These are phyloP conservation scores for Cutaneotrichosporon spelunceum DNA, from an alignment of 1,284 basidiomycete genomes.

Conservation along the genomic window DNA sequence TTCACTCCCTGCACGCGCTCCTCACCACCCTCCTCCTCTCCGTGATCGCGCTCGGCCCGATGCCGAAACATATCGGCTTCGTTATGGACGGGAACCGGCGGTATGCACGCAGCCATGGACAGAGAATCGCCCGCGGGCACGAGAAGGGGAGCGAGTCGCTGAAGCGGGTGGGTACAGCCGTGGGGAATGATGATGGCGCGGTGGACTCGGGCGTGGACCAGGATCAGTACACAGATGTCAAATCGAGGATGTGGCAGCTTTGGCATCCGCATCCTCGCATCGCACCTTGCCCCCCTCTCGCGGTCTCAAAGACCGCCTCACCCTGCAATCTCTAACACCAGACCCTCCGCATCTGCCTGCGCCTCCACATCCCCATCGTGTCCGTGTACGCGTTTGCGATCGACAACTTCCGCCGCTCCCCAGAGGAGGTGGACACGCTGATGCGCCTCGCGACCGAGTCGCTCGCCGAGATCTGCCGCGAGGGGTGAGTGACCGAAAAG, in stretches of 20 bases:
- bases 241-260: no score
- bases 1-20: conserved; percentile 39
- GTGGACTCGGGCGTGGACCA: no score
- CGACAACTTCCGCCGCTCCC: conserved; percentile 90
- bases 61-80: conserved; percentile 89
- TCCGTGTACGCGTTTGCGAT: conserved; percentile 95
- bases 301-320: no score
- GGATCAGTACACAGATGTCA: no score
- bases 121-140: conserved; percentile 73
- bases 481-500: conserved; percentile 62
- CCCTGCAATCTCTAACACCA: conserved; percentile 49
- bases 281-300: no score
- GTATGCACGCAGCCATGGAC: conserved; percentile 71
- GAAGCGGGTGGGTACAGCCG: conserved; percentile 60
- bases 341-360: conserved; percentile 78
- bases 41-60: conserved; percentile 72
- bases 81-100: conserved; percentile 98
- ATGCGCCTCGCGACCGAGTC: conserved; percentile 82
- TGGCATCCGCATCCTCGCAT: no score
- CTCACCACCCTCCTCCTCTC: conserved; percentile 57
- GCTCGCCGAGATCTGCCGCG: conserved; percentile 72
- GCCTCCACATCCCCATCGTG: conserved; percentile 73
- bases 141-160: conserved; percentile 79
- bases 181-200: no score
- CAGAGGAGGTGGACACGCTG: conserved; percentile 79